Base-by-base conservation (phyloP, 305 asterid genomes). In the Fraxinus paxiana region DNA sequence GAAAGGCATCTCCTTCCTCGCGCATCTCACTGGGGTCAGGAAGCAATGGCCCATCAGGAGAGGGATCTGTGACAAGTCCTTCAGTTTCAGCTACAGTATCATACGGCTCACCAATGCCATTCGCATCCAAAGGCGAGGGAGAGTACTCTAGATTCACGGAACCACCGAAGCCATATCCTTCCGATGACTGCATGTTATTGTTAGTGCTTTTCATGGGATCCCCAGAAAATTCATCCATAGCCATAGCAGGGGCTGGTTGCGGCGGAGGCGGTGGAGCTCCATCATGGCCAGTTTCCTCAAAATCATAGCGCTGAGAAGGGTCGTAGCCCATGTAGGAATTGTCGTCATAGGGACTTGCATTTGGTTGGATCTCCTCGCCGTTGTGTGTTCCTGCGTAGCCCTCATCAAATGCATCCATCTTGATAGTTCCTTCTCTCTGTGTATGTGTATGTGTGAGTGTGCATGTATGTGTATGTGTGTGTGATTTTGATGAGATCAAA, bases 11-110 rank as follows among this genome's bases (percentile, higher is more conserved):
- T 73, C 94, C 96, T 85, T 95, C 93, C 85, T 95, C 97, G 0
- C 91, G 90, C 99, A 95, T 95, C 91, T 93, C 86, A 77, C 75
- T 80, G 4, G 98, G 98, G 13, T 95, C 97, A 20, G 98, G 98
- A 46, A 93, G 98, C 79, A 93, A 73, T 18, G 98, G 98, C 6
- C 95, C 97, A 30, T 86, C 93, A 1, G 79, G 35, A 41, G 84
- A 79, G 6, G 51, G 78, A 74, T 74, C 48, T 35, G 90, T 81
- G 86, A 93, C 91, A 22, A 91, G 77, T 22, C 92, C 96, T 6
- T 93, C 94, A 8, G 80, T 54, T 38, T 90, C 94, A 33, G 83
- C 91, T 10, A 87, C 89, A 38, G 79, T 63, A 77, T 86, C 91
- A 51, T 88, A 88, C 34, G 88, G 87, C 82, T 13, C 72, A 0